phyloP scores from a whole-genome alignment of 139 green algal genomes.

The Axilococcus clingmanii region DNA sequence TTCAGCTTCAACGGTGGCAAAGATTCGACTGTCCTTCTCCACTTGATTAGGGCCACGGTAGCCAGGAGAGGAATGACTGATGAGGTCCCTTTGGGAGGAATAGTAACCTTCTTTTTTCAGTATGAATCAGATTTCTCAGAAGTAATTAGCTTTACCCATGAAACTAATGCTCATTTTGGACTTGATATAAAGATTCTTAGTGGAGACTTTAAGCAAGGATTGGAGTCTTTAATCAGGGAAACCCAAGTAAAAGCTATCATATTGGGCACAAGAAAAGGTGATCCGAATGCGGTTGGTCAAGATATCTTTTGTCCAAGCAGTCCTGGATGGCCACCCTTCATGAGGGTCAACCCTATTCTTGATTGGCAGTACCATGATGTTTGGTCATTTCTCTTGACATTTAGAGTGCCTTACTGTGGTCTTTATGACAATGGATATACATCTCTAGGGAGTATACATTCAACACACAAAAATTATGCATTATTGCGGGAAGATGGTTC shows the following conservation, averaged over 20 bases:
- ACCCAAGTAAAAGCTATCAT: conserved; percentile 58
- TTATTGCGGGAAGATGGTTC: conserved; percentile 56
- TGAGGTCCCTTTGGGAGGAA: conserved; percentile 36
- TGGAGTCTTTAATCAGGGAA: conserved; percentile 38
- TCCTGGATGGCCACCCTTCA: conserved; percentile 88
- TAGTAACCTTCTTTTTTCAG: conserved; percentile 72
- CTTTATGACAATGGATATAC: conserved; percentile 91
- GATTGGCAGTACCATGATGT: conserved; percentile 89
- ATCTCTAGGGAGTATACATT: conserved; percentile 51
- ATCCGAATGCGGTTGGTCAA: conserved; percentile 75
- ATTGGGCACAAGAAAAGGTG: conserved; percentile 71
- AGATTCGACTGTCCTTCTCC: conserved; percentile 86
- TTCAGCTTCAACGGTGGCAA: conserved; percentile 95
- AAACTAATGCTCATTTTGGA: conserved; percentile 34
- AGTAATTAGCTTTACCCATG: conserved; percentile 39
- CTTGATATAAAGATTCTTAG: conserved; percentile 48
- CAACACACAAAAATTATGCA: conserved; percentile 68
- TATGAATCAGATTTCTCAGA: conserved; percentile 63
- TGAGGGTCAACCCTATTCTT: conserved; percentile 94
- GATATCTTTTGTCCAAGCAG: conserved; percentile 79
- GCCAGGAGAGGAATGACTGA: neutral
- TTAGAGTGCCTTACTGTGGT: conserved; percentile 57
- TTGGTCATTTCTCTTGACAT: conserved; percentile 74
- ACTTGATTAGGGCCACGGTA: conserved; percentile 57
- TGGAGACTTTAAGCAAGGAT: conserved; percentile 61